These are phyloP conservation scores for Acanthamoeba triangularis DNA, from an alignment of 208 protist genomes.

Conservation along the genomic window DNA sequence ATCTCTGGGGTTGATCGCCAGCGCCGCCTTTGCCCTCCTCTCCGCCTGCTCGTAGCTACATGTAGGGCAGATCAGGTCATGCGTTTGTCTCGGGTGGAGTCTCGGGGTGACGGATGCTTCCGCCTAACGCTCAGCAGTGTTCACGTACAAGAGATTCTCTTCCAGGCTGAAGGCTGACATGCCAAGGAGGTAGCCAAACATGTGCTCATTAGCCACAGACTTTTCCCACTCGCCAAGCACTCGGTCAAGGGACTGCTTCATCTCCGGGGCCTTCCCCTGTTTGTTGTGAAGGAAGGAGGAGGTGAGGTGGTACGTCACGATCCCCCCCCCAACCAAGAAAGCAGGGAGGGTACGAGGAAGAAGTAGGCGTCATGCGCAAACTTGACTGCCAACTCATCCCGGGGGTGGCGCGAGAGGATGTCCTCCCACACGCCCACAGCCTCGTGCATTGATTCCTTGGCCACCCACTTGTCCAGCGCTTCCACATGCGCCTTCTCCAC, in stretches of 20 bases:
- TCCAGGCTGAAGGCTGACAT: slow-evolving; percentile 32
- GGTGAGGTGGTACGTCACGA: background rate
- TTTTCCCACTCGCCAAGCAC: slow-evolving; percentile 1
- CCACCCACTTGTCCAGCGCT: slow-evolving; percentile 25
- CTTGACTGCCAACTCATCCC: slow-evolving; percentile 51
- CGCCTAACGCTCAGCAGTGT: background rate
- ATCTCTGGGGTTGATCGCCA: slow-evolving; percentile 31
- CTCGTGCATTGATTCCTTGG: slow-evolving; percentile 12
- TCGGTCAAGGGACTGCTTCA: background rate
- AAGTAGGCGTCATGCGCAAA: slow-evolving; percentile 60
- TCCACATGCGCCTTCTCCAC: slow-evolving; percentile 16
- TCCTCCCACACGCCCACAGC: slow-evolving; percentile 34
- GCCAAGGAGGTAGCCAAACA: slow-evolving; percentile 36
- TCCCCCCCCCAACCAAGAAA: background rate
- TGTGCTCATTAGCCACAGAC: background rate
- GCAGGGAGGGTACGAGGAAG: slow-evolving; percentile 31
- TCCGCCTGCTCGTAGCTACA: slow-evolving; percentile 23
- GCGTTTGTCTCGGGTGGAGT: too few relatives aligned
- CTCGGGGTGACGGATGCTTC: too few relatives aligned
- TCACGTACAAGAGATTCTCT: slow-evolving; percentile 18
- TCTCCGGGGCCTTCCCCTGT: slow-evolving; percentile 45
- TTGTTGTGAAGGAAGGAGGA: background rate
- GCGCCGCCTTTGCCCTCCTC: background rate
- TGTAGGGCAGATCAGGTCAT: background rate
- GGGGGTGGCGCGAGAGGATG: slow-evolving; percentile 30